A percentile compares a stretch with the other conserved stretches of the same genome.
Evolutionary conservation across 2,329 filamentous ascomycete genomes (phyloP).

Genomic region (Iodosphaeria phyllophila): DNA sequence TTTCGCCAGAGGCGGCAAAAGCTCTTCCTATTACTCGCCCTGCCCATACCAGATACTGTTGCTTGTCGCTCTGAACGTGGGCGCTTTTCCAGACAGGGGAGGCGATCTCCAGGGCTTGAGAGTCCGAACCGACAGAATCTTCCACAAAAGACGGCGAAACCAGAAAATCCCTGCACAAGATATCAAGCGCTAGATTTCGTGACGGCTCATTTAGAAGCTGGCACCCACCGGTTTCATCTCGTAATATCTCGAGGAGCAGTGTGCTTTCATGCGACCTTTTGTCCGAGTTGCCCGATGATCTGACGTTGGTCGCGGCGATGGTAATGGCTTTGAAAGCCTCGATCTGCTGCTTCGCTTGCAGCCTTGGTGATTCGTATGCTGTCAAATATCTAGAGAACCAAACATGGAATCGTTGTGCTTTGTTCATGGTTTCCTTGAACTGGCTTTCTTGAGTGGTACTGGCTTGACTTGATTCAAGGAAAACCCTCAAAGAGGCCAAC

Average conservation of each 20-base stretch:
- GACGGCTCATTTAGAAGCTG: conserved; percentile 54
- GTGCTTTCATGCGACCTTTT: conserved; percentile 58
- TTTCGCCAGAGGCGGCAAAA: conserved; percentile 57
- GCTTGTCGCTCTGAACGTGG: conserved; percentile 38
- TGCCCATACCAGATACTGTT: conserved; percentile 67
- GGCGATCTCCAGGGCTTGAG: conserved; percentile 40
- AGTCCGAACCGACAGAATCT: conserved; percentile 53
- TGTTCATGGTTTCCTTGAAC: conserved; percentile 57
- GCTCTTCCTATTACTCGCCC: conserved; percentile 69
- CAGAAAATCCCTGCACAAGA: conserved; percentile 60
- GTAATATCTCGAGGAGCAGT: conserved; percentile 60
- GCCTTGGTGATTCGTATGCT: conserved; percentile 35
- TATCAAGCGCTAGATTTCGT: conserved; percentile 47
- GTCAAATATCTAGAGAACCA: conserved; percentile 62
- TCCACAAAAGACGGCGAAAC: conserved; percentile 34
- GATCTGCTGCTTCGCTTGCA: conserved; percentile 27
- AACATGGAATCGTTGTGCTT: conserved; percentile 53
- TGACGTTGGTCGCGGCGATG: conserved; percentile 46
- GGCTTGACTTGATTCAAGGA: conserved; percentile 55
- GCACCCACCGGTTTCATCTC: conserved; percentile 43
- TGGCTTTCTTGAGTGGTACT: conserved; percentile 76
- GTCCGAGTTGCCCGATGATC: conserved; percentile 48
- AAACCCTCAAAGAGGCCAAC: conserved; percentile 58
- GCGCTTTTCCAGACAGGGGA: conserved; percentile 63
- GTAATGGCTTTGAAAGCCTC: conserved; percentile 49